phyloP scores from a whole-genome alignment of 139 green algal species.

The Chlorella sorokiniana region DNA sequence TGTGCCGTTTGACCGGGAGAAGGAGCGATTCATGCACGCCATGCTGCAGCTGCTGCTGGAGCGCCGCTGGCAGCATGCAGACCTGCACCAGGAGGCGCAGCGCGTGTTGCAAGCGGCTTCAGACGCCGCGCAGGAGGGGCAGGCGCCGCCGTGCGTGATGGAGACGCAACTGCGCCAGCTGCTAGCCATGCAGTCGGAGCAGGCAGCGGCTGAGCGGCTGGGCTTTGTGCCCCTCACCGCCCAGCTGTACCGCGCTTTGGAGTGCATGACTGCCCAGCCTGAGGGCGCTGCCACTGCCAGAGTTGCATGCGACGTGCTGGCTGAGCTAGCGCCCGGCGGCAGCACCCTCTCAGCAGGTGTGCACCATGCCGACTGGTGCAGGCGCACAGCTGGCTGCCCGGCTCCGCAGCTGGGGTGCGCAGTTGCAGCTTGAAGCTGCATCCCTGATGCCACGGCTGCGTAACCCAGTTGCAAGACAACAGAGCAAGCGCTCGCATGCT shows the following conservation, averaged over 20 bases:
- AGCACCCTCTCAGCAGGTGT: not conserved
- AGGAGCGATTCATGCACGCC: slow-evolving; percentile 61
- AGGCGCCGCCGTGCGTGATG: not conserved
- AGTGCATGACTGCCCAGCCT: not conserved
- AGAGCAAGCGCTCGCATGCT: no score
- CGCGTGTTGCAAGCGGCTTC: not conserved
- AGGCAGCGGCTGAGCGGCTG: slow-evolving; percentile 6
- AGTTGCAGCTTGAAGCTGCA: not conserved
- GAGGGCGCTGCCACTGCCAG: not conserved
- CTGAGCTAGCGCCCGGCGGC: not conserved
- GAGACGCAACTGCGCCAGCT: slow-evolving; percentile 6
- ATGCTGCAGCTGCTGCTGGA: slow-evolving; percentile 56
- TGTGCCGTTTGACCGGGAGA: slow-evolving; percentile 68
- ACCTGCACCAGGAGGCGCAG: not conserved
- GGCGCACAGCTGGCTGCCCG: not conserved
- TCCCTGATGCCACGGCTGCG: not conserved
- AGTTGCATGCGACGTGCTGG: not conserved
- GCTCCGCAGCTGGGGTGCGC: not conserved
- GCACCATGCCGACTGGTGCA: not conserved
- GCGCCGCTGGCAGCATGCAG: not conserved
- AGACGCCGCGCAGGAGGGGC: not conserved
- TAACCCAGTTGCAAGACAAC: not conserved
- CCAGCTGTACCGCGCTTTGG: not conserved
- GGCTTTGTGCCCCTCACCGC: slow-evolving; percentile 16
- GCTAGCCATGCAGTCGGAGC: slow-evolving; percentile 1